Base-by-base conservation (phyloP, 2,329 filamentous ascomycete genomes). In the Fusarium dlaminii region DNA sequence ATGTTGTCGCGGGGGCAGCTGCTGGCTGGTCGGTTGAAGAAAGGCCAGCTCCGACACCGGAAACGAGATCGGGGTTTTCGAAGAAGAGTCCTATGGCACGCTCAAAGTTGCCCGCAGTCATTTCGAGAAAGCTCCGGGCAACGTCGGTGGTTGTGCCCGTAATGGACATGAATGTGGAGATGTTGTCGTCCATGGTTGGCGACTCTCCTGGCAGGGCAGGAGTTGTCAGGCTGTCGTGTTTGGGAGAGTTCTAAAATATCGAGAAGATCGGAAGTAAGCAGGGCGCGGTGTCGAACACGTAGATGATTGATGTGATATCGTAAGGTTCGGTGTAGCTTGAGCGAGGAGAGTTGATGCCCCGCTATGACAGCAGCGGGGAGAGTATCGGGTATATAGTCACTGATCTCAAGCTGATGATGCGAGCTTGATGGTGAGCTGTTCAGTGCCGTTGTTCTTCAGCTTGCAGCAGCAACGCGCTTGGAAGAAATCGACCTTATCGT, bases 61-160 rank as follows among this genome's bases (percentile, higher is more conserved):
- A 80, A n/a, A 82, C 80, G 12, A 92, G 89, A 54, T 96, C 95
- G 48, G 93, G 94, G 80, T 93, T 96, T 80, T 97, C 94, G 82
- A 94, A 98, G 84, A 91, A 99, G 18, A 98, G 90, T 79, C 94
- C 91, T 77, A 98, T 92, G 32, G 96, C 96, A 79, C 96, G 93
- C 82, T 94, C 91, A 58, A 96, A 86, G 80, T 98, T 92, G 78
- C 91, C 91, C 76, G 94, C 93, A n/a, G 95, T 92, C 80, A 99
- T 89, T 77, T 93, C 89, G 54, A 98, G 89, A 82, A 97, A 98
- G 76, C 93, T 92, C 70, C 90, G 89, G 36, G 96, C 96, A 72
- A 95, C 90, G 74, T 92, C 87, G 34, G 91, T 88, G 70, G 88
- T 90, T 67, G 93, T 90, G 76, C 91, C 92, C 43, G 96, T 98